Base-by-base conservation (phyloP, 2,329 filamentous ascomycete genomes). In the Ophiostoma fasciatum region DNA sequence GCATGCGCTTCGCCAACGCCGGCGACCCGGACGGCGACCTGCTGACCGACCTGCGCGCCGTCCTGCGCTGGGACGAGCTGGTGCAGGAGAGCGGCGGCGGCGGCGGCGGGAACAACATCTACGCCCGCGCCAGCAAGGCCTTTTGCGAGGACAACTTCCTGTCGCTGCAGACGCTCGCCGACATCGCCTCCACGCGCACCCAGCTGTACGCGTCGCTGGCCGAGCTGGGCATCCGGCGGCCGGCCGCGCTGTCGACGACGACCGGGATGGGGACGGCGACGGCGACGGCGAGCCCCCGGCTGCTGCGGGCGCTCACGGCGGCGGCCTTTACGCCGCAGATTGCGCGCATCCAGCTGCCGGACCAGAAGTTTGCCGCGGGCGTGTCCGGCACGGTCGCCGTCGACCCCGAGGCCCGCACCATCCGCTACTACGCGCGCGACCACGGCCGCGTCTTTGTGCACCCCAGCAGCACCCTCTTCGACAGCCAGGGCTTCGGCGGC, bases 391-490 rank as follows among this genome's bases (percentile, higher is more conserved):
- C 90, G 0, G 82, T 96, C 1, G 88, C 90, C 53, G 66, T 94
- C 7, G 90, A 98, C 51, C 88, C 88, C 0, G 88, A 96, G 57
- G 88, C 88, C 5, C 71, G 77, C 36, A 82, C 80, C 4, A 94
- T 98, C 58, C 90, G 85, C 53, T 98, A 87, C 60, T 96, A 84
- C 57, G 83, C 81, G 46, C 78, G 82, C 50, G 81, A 85, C 48
- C 82, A 80, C 46, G 82, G 80, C 0, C 71, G 90, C 7, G 83
- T 96, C 11, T 98, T 98, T 55, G 77, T 96, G 13, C 90, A 98
- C 51, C 90, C 90, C 0, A 78, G 74, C 48, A 92, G 82, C 30
- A 85, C 80, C 1, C 65, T 96, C 9, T 96, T 96, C 54, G 79
- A 78, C 35, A 78, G 74, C 10, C 82, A 93, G 51, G 71, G 66